Conservation (phyloP, 1,284 basidiomycete species). For the Melanopsichium pennsylvanicum region DNA sequence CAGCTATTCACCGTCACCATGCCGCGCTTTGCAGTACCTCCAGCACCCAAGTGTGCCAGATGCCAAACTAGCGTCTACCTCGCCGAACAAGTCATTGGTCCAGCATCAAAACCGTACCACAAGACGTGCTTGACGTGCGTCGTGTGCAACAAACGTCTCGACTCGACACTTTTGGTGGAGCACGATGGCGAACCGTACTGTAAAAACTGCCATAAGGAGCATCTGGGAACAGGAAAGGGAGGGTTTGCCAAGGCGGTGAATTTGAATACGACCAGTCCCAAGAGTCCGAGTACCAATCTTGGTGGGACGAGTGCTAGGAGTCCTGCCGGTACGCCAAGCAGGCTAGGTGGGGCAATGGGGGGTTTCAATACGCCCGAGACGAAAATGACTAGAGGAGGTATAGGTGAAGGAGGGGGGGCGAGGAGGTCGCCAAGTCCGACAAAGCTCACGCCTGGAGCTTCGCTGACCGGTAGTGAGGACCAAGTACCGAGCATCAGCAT, state of each 20-base stretch:
- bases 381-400: constrained; percentile 21
- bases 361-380: constrained; percentile 31
- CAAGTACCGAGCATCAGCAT: constrained; percentile 35
- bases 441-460: constrained; percentile 27
- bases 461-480: constrained; percentile 19
- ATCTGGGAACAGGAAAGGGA: constrained; percentile 63
- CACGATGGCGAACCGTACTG: constrained; percentile 64
- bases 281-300: constrained; percentile 27
- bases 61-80: constrained; percentile 62
- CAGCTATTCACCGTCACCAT: constrained; percentile 35
- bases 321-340: constrained; percentile 19
- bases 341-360: constrained; percentile 10
- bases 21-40: constrained; percentile 47
- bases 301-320: constrained; percentile 16
- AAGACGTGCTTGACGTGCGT: constrained; percentile 62
- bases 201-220: constrained; percentile 62
- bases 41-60: constrained; percentile 62
- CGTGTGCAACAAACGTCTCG: constrained; percentile 62
- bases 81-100: constrained; percentile 65
- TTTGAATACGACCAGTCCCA: constrained; percentile 48
- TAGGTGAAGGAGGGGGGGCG: no score
- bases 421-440: constrained; percentile 41
- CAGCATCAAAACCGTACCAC: constrained; percentile 61
- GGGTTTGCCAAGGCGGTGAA: constrained; percentile 62
- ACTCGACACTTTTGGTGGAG: constrained; percentile 62